These are phyloP conservation scores for Waitea zeae DNA, from an alignment of 1,284 basidiomycete genomes.

Conservation along the genomic window DNA sequence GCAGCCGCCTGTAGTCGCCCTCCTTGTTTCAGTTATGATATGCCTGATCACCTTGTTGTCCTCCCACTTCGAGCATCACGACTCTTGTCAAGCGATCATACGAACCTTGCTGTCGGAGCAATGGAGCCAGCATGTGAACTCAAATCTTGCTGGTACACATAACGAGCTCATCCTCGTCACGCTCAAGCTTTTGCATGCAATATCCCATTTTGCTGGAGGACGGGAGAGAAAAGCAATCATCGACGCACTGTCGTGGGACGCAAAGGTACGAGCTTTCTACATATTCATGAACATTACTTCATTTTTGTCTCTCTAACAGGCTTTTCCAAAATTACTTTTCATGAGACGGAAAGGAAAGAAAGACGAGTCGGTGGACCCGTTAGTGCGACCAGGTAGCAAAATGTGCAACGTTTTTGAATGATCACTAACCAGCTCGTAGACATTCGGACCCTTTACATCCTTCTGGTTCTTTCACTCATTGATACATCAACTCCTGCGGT, in stretches of 20 bases:
- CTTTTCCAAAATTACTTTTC: conserved; percentile 42
- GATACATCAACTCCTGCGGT: not conserved
- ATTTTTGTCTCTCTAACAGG: conserved; percentile 20
- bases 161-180: conserved; percentile 44
- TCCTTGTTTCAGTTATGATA: too few species aligned
- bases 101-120: too few species aligned
- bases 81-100: too few species aligned
- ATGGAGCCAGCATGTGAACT: too few species aligned
- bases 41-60: too few species aligned
- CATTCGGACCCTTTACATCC: not conserved
- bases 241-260: conserved; percentile 60
- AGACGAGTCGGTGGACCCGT: too few species aligned
- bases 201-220: conserved; percentile 47
- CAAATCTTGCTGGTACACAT: too few species aligned
- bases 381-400: conserved; percentile 13
- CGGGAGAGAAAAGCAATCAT: conserved; percentile 39
- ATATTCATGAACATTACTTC: not conserved
- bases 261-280: conserved; percentile 29
- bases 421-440: conserved; percentile 22
- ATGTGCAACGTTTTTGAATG: conserved; percentile 23
- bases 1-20: too few species aligned
- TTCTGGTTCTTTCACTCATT: not conserved
- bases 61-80: too few species aligned
- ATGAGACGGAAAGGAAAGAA: conserved; percentile 52
- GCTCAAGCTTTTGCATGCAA: conserved; percentile 39